Evolutionary conservation across 306 rosid genomes (phyloP).

Genomic region (Heteromeles arbutifolia): DNA sequence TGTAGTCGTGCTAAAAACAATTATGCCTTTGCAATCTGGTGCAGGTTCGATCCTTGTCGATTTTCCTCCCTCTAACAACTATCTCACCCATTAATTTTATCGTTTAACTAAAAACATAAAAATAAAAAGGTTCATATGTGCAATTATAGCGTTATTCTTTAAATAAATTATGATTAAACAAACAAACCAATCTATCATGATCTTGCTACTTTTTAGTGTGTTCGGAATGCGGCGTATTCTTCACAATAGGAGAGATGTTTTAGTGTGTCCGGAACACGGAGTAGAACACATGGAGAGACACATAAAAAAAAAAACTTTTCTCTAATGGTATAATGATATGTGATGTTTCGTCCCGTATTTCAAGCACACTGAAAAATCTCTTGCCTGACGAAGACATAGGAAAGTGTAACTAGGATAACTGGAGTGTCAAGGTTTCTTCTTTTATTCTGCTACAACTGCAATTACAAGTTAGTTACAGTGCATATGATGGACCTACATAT

Average conservation of each 20-base stretch:
- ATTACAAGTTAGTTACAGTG: neutral
- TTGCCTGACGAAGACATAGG: neutral
- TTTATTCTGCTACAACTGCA: neutral
- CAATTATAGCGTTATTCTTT: neutral
- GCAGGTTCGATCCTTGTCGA: accelerated
- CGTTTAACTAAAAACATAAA: too few relatives aligned
- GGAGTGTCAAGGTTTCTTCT: neutral
- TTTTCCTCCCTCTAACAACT: neutral
- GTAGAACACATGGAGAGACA: too few relatives aligned
- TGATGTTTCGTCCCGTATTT: too few relatives aligned
- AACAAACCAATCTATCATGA: neutral
- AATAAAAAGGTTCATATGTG: neutral
- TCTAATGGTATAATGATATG: too few relatives aligned
- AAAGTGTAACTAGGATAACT: neutral
- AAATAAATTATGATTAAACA: too few relatives aligned
- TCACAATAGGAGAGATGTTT: neutral
- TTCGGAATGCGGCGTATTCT: neutral
- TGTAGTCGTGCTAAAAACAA: too few relatives aligned
- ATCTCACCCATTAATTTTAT: neutral
- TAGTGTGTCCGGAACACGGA: accelerated
- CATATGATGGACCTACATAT: neutral
- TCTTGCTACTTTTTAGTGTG: neutral
- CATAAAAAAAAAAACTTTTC: too few relatives aligned
- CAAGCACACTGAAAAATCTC: too few relatives aligned
- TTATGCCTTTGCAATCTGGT: accelerated